A percentile compares a stretch with the other conserved stretches of the same genome.
Conservation (phyloP, 1,139 yeast species). For the Debaryomycetaceae sp. region DNA sequence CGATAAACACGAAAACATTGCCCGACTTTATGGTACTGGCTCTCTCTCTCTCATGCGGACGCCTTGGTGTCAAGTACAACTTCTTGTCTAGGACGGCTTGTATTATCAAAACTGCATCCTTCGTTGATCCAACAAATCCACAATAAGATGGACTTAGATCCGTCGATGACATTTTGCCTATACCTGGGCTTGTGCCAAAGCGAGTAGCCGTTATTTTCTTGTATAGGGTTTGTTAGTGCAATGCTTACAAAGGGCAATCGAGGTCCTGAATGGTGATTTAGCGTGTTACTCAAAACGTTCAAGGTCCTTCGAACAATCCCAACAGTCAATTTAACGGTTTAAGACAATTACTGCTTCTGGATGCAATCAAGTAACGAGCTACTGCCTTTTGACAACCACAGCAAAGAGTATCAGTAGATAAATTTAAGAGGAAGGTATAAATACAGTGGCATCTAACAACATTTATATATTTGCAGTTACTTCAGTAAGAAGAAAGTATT, state of each 20-base stretch:
- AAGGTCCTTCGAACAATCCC: no score
- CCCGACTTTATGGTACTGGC: slow-evolving; percentile 67
- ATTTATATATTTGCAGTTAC: background rate
- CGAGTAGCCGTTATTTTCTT: background rate
- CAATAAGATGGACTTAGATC: slow-evolving; percentile 56
- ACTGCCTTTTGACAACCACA: background rate
- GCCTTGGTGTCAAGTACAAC: slow-evolving; percentile 63
- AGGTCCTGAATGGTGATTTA: no score
- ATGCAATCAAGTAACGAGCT: background rate
- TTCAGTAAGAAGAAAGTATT: background rate
- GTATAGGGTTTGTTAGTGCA: background rate
- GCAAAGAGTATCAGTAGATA: background rate
- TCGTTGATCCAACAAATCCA: slow-evolving; percentile 79
- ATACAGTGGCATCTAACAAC: background rate
- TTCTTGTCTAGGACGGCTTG: slow-evolving; percentile 69
- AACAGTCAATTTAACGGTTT: no score
- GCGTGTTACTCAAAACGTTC: no score
- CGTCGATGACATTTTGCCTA: slow-evolving; percentile 18
- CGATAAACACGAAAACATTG: slow-evolving; percentile 79
- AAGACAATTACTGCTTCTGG: no score
- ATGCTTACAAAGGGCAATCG: background rate
- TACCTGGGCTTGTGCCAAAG: background rate
- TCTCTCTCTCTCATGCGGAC: slow-evolving; percentile 83
- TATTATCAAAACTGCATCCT: slow-evolving; percentile 78
- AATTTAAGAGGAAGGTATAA: no score